Evolutionary conservation across 2,329 filamentous ascomycete species (phyloP).

Genomic region (Didymella lethalis): DNA sequence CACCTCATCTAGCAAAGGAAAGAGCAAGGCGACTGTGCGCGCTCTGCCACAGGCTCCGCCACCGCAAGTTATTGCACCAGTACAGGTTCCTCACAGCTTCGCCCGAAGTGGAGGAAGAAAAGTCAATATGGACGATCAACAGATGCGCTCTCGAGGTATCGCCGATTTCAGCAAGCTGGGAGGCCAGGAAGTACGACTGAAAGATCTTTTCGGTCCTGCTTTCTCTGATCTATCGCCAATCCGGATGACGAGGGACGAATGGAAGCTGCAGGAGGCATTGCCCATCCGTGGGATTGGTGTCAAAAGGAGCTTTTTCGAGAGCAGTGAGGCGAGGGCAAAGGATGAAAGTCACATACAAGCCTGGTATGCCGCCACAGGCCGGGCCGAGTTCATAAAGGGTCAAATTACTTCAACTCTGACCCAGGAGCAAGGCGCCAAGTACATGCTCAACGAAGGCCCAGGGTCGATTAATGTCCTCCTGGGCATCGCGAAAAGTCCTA

Average conservation of each 20-base stretch:
- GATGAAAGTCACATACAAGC: conserved; percentile 60
- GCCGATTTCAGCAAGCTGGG: conserved; percentile 43
- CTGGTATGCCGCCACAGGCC: conserved; percentile 61
- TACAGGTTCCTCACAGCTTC: conserved; percentile 24
- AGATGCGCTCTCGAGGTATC: conserved; percentile 38
- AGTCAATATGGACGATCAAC: conserved; percentile 26
- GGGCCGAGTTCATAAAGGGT: conserved; percentile 51
- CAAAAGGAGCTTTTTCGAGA: conserved; percentile 55
- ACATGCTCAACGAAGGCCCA: conserved; percentile 51
- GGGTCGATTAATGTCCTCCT: conserved; percentile 57
- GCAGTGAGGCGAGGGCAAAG: conserved; percentile 50
- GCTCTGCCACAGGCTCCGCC: conserved; percentile 1
- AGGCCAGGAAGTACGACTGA: conserved; percentile 53
- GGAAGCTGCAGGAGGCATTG: conserved; percentile 61
- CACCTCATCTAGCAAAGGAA: conserved; percentile 11
- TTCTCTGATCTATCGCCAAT: conserved; percentile 59
- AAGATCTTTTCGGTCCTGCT: conserved; percentile 60
- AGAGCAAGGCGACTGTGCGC: neutral
- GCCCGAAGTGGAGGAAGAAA: conserved; percentile 26
- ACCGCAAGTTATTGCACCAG: conserved; percentile 3
- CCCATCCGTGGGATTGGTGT: conserved; percentile 52
- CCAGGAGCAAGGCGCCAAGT: conserved; percentile 50
- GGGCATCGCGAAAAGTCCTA: conserved; percentile 58
- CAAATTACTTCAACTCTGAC: conserved; percentile 53
- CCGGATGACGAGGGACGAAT: conserved; percentile 59